Evolutionary conservation across 2,329 filamentous ascomycete genomes (phyloP).

Genomic region (Xylariaceae sp.): DNA sequence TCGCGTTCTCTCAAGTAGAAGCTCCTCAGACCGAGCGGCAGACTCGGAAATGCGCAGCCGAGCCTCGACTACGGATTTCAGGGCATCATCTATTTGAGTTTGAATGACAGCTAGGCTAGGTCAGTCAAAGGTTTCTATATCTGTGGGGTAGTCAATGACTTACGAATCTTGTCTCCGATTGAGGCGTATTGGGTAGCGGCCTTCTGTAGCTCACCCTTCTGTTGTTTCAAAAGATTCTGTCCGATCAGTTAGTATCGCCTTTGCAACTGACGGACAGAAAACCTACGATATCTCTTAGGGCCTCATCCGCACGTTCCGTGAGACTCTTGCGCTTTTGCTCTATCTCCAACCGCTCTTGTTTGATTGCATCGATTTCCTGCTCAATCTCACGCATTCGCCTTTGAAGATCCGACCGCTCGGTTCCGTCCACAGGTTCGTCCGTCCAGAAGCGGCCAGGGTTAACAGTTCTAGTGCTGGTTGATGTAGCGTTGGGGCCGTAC

Average conservation of each 20-base stretch:
- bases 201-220: conserved; percentile 64
- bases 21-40: conserved; percentile 48
- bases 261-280: background rate
- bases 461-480: conserved; percentile 60
- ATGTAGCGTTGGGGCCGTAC: conserved; percentile 69
- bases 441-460: conserved; percentile 64
- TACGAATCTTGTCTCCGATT: conserved; percentile 67
- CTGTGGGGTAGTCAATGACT: conserved; percentile 24
- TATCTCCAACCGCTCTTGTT: conserved; percentile 31
- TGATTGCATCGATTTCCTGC: conserved; percentile 33
- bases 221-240: conserved; percentile 46
- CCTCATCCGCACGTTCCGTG: conserved; percentile 35
- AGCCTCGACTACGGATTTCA: conserved; percentile 31
- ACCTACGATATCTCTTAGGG: conserved; percentile 44
- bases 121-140: conserved; percentile 17
- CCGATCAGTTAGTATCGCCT: conserved; percentile 5
- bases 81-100: conserved; percentile 28
- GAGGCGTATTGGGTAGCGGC: conserved; percentile 59
- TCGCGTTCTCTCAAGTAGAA: conserved; percentile 51
- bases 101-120: conserved; percentile 32
- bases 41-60: conserved; percentile 45
- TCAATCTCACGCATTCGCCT: conserved; percentile 43
- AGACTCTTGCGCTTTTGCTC: conserved; percentile 37
- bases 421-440: conserved; percentile 65
- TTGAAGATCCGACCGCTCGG: conserved; percentile 58